Base-by-base conservation (phyloP, 2,329 filamentous ascomycete species). In the Pseudocercospora musae region DNA sequence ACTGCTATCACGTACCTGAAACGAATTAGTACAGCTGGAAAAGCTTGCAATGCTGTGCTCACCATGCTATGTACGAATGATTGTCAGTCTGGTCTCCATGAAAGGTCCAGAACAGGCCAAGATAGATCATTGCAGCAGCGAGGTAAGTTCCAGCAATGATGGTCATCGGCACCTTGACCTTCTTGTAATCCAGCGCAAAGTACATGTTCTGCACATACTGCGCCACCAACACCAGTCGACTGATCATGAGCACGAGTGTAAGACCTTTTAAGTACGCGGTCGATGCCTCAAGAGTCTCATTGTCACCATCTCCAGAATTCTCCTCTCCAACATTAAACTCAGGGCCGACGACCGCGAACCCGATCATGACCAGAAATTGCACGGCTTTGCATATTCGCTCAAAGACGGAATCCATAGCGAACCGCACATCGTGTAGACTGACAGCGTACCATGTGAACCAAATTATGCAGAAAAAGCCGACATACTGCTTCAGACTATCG, bases 361-460 rank as follows among this genome's bases (percentile, higher is more conserved):
- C 86, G 48, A 87, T 80, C 83, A 89, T 86, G 44, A 86, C 82
- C 27, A 82, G 86, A 7, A 89, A 82, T 66, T 89, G 86, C 1
- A 85, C 66, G 1, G 81, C 83, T 70, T 87, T 85, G 64, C 82
- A 83, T 18, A 80, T 67, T 40, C 87, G 82, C 66, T 88, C 84
- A 67, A 89, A 87, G 33, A 89, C 78, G 42, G 83, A 86, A 73
- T 89, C 87, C 31, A 84, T 80, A 1, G 84, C 81, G 70, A 87
- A 89, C 0, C 87, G 85, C 33, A 89, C 83, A 72, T 89, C 87
- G 72, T 86, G 88, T 1, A 89, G 75, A 6, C 82, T 82, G 20
- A 86, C 83, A 61, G 87, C 79, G 31, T 88, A 80, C 87, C 87
- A 89, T n/a, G 85, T 88, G 62, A 87, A 83, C 87, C 87, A 89